Evolutionary conservation across 1,139 yeast genomes (phyloP), one percentile per base, ranked within the genome.

Genomic region (Debaryomyces sp.): DNA sequence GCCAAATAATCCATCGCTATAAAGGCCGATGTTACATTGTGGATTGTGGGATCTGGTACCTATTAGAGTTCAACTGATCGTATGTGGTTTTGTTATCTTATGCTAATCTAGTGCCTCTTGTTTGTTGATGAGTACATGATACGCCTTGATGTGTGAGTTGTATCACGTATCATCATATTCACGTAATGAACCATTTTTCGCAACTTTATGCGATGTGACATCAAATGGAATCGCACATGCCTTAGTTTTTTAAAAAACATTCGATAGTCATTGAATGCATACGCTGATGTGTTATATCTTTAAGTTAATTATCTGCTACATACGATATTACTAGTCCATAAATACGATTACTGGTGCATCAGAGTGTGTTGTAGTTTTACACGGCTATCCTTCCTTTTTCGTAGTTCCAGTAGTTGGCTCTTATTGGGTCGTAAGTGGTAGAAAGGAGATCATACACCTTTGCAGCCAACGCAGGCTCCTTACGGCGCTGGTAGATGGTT

Each of bases 321-420:
- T 12, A 10, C 13, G 21, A 18, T 18, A 18, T 18, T 18, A 18
- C 21, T 18, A 18, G 21, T 18, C 2, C 5, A 18, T 18, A 18
- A 18, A 18, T 18, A 18, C 21, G 21, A 18, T 18, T 18, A 18
- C 21, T 18, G 21, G 4, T 34, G 17, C 13, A 22, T 18, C 7
- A 35, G 21, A 22, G 6, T 18, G 18, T 24, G 21, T 15, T 35
- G 2, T 13, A 18, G n/a, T 30, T 12, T 18, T 41, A 41, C n/a
- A 22, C 36, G 30, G 36, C 9, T 32, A 41, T 30, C 8, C 48
- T 53, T 5, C 54, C 39, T 42, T 53, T 62, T 47, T 60, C 57
- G 53, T 60, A 74, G 13, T 59, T 53, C 96, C 96, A 90, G 60
- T 84, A 88, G 49, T 82, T 81, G 18, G 62, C 66, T 52, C 96